Evolutionary conservation across 106 monocot species (phyloP), one percentile per base, ranked within the genome.

Genomic region (Dendrobium huoshanense): DNA sequence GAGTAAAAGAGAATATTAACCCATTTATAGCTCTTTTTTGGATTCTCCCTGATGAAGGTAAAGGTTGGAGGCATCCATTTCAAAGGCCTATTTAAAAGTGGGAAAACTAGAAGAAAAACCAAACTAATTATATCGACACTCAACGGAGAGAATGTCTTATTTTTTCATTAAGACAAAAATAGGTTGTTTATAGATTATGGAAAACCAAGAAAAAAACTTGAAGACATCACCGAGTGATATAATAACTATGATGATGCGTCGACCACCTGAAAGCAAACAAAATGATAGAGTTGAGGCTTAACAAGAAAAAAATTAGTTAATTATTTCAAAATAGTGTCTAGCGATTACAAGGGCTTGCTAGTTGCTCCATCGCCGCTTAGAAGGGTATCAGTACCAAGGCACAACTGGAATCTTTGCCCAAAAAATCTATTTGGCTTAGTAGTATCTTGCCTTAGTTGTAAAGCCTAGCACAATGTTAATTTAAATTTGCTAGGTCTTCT

Each of bases 391-490:
- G 86, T 73, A 3, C 87, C 84, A 5, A 94, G 87, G 78, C 94
- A 94, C 89, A 91, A 91, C 73, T 93, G 90, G 75, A 87, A 90
- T 81, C 94, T 84, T 81, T 86, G 94, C 65, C 91, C 86, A 70
- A 86, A 87, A 70, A 87, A 58, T 19, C 88, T 87, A 65, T 80
- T 80, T 5, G 84, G 87, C 73, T 85, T 84, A 78, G 31, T 79
- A 4, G 89, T 86, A 80, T 94, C 94, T 75, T 94, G 91, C 24
- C 88, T 84, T 20, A 87, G 87, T 88, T 94, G 94, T 67, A 94
- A 70, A 17, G 91, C 94, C 94, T 94, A 75, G 61, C 17, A 80
- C 74, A 73, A 42, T 31, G 1, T 31, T 45, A 9, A 9, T 45
- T 45, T 45, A 2, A 45, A 45, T 7, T 45, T 45, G 45, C 9